These are phyloP conservation scores for Sungouiozyma intestinalis DNA, from an alignment of 805 yeast species.

Conservation along the genomic window DNA sequence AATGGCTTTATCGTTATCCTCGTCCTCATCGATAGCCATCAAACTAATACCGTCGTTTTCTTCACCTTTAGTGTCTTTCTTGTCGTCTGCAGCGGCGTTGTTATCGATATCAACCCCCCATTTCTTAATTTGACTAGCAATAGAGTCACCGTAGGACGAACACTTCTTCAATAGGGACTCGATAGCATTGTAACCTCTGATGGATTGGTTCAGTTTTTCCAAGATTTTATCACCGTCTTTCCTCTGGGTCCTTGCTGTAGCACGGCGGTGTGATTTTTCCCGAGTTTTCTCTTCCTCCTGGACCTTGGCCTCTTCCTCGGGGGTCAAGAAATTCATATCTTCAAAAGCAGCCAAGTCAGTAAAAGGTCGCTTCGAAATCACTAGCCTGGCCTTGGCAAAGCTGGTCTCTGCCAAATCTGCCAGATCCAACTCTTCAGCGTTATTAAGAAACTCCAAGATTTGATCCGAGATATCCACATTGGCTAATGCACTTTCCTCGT, in stretches of 20 bases:
- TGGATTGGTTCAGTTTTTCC: constrained; percentile 55
- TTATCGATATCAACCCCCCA: constrained; percentile 87
- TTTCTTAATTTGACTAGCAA: constrained; percentile 57
- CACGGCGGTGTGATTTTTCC: constrained; percentile 16
- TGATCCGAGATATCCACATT: constrained; percentile 46
- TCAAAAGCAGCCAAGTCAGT: constrained; percentile 47
- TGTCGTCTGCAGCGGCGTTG: constrained; percentile 14
- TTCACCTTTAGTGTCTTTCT: constrained; percentile 16
- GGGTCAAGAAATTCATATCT: constrained; percentile 40
- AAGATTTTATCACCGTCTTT: constrained; percentile 65
- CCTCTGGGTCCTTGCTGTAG: constrained; percentile 35
- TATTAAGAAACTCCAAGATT: constrained; percentile 67
- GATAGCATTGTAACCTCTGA: constrained; percentile 87
- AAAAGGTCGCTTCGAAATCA: constrained; percentile 67
- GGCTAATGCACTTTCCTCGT: constrained; percentile 16
- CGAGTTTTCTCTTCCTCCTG: constrained; percentile 9
- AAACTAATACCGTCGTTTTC: constrained; percentile 13
- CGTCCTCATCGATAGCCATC: constrained; percentile 22
- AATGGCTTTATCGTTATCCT: constrained; percentile 19
- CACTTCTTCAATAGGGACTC: constrained; percentile 85
- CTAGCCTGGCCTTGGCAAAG: constrained; percentile 50
- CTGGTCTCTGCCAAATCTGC: constrained; percentile 69
- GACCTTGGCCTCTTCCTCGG: constrained; percentile 21
- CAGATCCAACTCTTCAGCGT: constrained; percentile 63
- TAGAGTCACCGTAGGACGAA: constrained; percentile 60